Evolutionary conservation across 345 rosid species (phyloP).

Genomic region (Lepidium didymum): DNA sequence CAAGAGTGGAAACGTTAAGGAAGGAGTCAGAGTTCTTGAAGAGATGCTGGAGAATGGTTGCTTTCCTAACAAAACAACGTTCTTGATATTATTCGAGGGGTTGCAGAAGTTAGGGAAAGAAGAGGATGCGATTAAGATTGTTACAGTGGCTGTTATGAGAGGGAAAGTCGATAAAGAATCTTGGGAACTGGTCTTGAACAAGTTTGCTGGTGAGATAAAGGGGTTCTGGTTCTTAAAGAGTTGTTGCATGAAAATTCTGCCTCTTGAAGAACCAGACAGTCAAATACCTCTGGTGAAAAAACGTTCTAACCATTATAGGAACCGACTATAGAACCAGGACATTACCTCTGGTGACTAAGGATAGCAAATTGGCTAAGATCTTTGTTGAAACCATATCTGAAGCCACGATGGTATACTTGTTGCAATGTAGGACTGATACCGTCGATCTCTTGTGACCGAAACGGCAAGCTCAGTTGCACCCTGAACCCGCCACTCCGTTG

Average conservation of each 20-base stretch:
- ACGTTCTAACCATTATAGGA: too few species aligned
- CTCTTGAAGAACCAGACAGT: conserved; percentile 4
- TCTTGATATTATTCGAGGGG: conserved; percentile 44
- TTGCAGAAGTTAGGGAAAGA: conserved; percentile 35
- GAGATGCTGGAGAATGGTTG: conserved; percentile 80
- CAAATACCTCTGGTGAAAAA: too few species aligned
- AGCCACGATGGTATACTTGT: too few species aligned
- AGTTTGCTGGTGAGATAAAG: conserved; percentile 35
- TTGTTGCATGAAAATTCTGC: conserved; percentile 21
- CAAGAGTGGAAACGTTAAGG: conserved; percentile 55
- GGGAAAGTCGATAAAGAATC: conserved; percentile 43
- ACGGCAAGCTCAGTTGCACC: too few species aligned
- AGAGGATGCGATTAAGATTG: conserved; percentile 45
- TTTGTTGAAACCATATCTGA: too few species aligned
- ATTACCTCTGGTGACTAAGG: too few species aligned
- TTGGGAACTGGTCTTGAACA: conserved; percentile 52
- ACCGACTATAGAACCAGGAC: too few species aligned
- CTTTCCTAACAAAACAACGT: conserved; percentile 50
- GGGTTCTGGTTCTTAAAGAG: conserved; percentile 28
- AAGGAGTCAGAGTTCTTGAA: conserved; percentile 56
- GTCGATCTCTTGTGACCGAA: too few species aligned
- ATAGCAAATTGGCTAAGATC: too few species aligned
- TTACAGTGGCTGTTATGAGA: conserved; percentile 42
- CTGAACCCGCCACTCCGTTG: too few species aligned
- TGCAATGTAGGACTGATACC: too few species aligned